These are phyloP conservation scores for Tulasnella sp. DNA, from an alignment of 768 basidiomycete genomes.

Conservation along the genomic window DNA sequence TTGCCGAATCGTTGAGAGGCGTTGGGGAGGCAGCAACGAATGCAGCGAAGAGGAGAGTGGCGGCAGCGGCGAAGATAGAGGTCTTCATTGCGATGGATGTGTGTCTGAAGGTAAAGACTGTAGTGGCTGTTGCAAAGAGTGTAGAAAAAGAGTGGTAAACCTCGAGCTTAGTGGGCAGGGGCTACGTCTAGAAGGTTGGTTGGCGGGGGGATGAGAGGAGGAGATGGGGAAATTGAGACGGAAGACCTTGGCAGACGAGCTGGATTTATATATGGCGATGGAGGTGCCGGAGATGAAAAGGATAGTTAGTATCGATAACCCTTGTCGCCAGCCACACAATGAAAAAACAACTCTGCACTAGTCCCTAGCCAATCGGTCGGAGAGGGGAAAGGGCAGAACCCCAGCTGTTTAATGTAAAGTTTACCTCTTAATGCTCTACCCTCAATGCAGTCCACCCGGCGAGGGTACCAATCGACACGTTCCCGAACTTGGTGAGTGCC, in stretches of 20 bases:
- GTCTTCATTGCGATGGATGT: neutral
- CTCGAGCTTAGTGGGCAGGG: neutral
- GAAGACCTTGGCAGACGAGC: neutral
- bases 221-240: neutral
- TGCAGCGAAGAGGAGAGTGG: neutral
- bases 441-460: too few species aligned
- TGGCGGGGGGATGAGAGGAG: neutral
- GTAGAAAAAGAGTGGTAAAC: conserved; percentile 1
- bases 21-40: neutral
- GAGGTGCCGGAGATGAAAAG: too few species aligned
- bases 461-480: too few species aligned
- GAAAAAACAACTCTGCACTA: too few species aligned
- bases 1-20: neutral
- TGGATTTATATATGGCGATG: neutral
- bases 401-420: too few species aligned
- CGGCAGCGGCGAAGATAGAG: neutral
- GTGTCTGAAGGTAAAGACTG: neutral
- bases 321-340: too few species aligned
- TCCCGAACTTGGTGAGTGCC: too few species aligned
- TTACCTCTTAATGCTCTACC: too few species aligned
- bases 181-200: neutral
- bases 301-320: too few species aligned
- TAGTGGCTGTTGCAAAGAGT: neutral
- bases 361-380: too few species aligned
- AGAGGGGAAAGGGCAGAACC: too few species aligned